Evolutionary conservation across 1,284 basidiomycete species (phyloP).

Genomic region (Moniliophthora roreri): DNA sequence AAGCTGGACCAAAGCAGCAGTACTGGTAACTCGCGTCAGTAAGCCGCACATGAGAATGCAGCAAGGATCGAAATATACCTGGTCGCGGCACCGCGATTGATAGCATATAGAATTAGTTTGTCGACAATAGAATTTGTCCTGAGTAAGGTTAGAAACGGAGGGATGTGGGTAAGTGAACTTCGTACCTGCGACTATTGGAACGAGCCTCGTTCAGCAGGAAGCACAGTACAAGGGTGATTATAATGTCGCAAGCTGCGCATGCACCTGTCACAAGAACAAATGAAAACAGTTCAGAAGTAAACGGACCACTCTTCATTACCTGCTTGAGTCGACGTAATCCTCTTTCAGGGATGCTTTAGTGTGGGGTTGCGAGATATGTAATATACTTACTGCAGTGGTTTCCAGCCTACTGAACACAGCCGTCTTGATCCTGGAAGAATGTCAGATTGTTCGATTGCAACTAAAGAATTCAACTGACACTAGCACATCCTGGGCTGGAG

Average conservation of each 20-base stretch:
- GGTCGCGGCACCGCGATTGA: slow-evolving; percentile 6
- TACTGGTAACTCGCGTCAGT: not conserved
- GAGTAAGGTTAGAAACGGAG: not conserved
- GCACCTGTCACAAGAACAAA: not conserved
- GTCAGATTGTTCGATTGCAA: not conserved
- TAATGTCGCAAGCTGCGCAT: slow-evolving; percentile 2
- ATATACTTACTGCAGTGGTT: not conserved
- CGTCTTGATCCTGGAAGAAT: not conserved
- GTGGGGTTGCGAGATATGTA: not conserved
- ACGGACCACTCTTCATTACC: not conserved
- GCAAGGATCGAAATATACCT: not conserved
- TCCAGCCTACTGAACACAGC: not conserved
- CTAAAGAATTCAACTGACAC: not conserved
- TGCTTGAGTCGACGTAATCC: not conserved
- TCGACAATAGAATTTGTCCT: slow-evolving; percentile 8
- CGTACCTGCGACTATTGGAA: not conserved
- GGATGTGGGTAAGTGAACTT: not conserved
- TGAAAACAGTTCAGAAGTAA: not conserved
- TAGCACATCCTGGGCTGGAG: slow-evolving; percentile 3
- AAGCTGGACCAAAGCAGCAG: slow-evolving; percentile 2
- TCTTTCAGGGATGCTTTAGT: not conserved
- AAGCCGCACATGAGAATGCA: not conserved
- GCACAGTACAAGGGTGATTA: slow-evolving; percentile 3
- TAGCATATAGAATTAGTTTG: slow-evolving; percentile 6
- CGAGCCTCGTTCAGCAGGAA: not conserved